Base-by-base conservation (phyloP, 2,329 filamentous ascomycete genomes). In the Paecilomyces fulvus region DNA sequence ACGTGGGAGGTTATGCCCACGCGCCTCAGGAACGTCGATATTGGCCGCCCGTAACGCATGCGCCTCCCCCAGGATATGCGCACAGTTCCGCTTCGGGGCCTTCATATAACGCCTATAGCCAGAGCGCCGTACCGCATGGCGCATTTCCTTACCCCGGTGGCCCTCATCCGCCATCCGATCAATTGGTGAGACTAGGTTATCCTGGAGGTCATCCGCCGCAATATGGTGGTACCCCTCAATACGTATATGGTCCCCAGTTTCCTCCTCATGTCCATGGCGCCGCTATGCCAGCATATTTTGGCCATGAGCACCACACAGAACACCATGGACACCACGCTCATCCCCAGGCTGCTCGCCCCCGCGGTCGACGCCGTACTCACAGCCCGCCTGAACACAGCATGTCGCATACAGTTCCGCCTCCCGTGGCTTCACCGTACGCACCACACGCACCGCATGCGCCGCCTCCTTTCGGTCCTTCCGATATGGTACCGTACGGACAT, bases 1-100 rank as follows among this genome's bases (percentile, higher is more conserved):
- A 80, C 67, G 72, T 75, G 60, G 60, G 70, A 65, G 63, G 76
- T 72, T 77, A 79, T 75, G 72, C 71, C 59, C 72, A 66, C 52
- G 61, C 64, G 14, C 64, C 69, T 53, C 69, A 66, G 23, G 73
- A 71, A 5, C 65, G 67, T 37, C 66, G 65, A 49, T 60, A 62
- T 49, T 74, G 71, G 71, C 65, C 66, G 20, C 61, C 64, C n/a
- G 52, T 63, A 17, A 61, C 64, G 5, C 70, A 67, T 21, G 64
- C 62, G 21, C 59, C 64, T 49, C 67, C 61, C 49, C 57, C 58
- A 49, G 64, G 67, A n/a, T 77, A 77, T 60, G 61, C 72, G 14
- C 71, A 68, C 23, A 75, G 72, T 59, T 61, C 69, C 48, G 73
- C 74, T 8, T 75, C 75, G 5, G 73, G 68, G 10, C 72, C 70